Percentiles rank a stretch among this genome's conserved stretches.
phyloP scores from a whole-genome alignment of 768 basidiomycete species.

The Suillus subalutaceus region DNA sequence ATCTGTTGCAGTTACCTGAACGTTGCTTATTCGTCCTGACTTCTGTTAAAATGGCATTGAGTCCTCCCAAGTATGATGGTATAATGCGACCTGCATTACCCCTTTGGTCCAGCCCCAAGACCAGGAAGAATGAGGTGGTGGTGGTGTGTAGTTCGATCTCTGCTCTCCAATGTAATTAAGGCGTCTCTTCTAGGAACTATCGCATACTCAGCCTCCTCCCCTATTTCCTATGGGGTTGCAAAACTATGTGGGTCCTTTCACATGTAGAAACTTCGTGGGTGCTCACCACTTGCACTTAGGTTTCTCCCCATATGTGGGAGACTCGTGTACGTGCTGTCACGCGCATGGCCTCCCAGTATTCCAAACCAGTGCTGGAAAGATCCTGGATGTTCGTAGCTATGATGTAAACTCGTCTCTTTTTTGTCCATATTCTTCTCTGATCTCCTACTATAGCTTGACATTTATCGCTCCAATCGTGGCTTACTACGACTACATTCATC shows the following conservation, averaged over 20 bases:
- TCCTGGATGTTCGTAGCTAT: conserved; percentile 42
- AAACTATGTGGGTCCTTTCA: conserved; percentile 33
- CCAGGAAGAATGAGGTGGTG: conserved; percentile 26
- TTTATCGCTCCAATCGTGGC: conserved; percentile 43
- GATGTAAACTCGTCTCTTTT: conserved; percentile 35
- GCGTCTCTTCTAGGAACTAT: conserved; percentile 34
- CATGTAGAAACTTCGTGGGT: not conserved
- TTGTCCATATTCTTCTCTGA: conserved; percentile 5
- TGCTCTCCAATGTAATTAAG: not conserved
- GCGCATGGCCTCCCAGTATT: conserved; percentile 40
- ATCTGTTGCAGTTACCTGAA: not conserved
- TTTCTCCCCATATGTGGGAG: conserved; percentile 48
- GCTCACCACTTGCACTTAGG: conserved; percentile 27
- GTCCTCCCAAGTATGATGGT: conserved; percentile 3
- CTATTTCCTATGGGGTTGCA: conserved; percentile 42
- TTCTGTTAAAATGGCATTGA: not conserved
- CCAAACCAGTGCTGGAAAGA: conserved; percentile 48
- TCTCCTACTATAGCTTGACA: conserved; percentile 32
- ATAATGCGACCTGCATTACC: conserved; percentile 8
- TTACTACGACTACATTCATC: conserved; percentile 36
- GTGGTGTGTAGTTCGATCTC: conserved; percentile 24
- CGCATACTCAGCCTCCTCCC: conserved; percentile 31
- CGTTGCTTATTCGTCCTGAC: not conserved
- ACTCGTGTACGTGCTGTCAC: conserved; percentile 42
- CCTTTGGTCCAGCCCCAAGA: conserved; percentile 16